phyloP scores from a whole-genome alignment of 2,329 filamentous ascomycete species.

The Diplodia seriata region DNA sequence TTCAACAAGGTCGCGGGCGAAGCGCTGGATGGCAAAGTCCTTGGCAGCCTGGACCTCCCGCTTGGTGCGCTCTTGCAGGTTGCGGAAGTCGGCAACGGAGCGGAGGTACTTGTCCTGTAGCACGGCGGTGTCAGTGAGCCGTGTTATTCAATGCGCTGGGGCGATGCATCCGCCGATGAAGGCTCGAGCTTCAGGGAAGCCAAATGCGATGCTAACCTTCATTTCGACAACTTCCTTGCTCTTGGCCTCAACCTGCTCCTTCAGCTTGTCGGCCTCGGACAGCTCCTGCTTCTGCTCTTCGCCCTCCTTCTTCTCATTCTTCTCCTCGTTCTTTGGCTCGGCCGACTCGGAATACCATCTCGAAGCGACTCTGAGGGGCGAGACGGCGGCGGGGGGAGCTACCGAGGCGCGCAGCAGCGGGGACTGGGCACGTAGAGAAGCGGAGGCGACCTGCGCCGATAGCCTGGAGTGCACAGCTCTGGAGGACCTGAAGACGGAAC shows the following conservation, averaged over 20 bases:
- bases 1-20: constrained; percentile 93
- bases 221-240: constrained; percentile 77
- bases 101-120: constrained; percentile 90
- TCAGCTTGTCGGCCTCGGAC: constrained; percentile 48
- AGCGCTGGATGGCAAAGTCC: constrained; percentile 92
- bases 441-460: constrained; percentile 48
- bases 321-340: constrained; percentile 51
- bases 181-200: neutral
- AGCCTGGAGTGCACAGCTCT: constrained; percentile 39
- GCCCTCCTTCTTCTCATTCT: constrained; percentile 47
- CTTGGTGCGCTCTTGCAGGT: constrained; percentile 92
- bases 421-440: constrained; percentile 43
- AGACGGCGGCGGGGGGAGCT: constrained; percentile 37
- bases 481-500: constrained; percentile 58
- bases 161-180: neutral
- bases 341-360: constrained; percentile 56
- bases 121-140: constrained; percentile 14
- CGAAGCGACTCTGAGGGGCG: constrained; percentile 38
- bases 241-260: constrained; percentile 74
- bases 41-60: constrained; percentile 87
- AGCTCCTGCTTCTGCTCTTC: constrained; percentile 57
- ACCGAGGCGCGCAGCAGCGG: constrained; percentile 39
- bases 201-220: constrained; percentile 68
- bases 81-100: constrained; percentile 94
- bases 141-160: neutral